These are phyloP conservation scores for Ensete glaucum DNA, from an alignment of 176 grass and related monocot species.

Conservation along the genomic window DNA sequence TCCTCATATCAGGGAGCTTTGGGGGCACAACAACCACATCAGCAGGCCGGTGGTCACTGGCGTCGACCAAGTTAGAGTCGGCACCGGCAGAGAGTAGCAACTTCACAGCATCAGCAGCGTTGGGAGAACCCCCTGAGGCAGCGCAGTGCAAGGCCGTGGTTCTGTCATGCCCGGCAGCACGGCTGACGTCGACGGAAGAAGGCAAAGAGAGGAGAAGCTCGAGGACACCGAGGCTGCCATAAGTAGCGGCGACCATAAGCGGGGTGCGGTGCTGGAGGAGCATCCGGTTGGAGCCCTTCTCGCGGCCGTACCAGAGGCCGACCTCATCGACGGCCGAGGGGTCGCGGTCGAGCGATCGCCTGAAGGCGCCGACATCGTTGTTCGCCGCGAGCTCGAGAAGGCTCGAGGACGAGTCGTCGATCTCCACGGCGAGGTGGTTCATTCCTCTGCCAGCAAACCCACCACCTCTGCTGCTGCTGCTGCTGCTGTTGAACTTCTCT, in stretches of 20 bases:
- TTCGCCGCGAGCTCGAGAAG: constrained; percentile 52
- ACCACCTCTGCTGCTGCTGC: not conserved
- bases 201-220: constrained; percentile 27
- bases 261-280: constrained; percentile 41
- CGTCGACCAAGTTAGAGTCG: constrained; percentile 28
- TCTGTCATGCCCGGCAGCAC: constrained; percentile 26
- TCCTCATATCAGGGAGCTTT: not conserved
- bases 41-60: constrained; percentile 46
- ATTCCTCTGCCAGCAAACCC: not conserved
- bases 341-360: constrained; percentile 24
- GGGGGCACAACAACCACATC: constrained; percentile 22
- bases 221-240: constrained; percentile 50
- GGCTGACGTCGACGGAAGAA: constrained; percentile 36
- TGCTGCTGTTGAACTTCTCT: not conserved
- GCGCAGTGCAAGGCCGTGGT: constrained; percentile 59
- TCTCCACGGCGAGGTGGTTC: not conserved
- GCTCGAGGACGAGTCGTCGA: constrained; percentile 10
- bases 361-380: constrained; percentile 27
- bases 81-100: constrained; percentile 55
- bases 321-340: constrained; percentile 38
- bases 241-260: constrained; percentile 61
- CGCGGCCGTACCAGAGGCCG: constrained; percentile 50
- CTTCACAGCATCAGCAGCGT: constrained; percentile 26
- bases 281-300: constrained; percentile 20
- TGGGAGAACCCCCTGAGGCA: constrained; percentile 34